Percentiles rank a stretch among this genome's conserved stretches.
Conservation (phyloP, 352 stramenopile species). For the Saprolegnia parasitica region DNA sequence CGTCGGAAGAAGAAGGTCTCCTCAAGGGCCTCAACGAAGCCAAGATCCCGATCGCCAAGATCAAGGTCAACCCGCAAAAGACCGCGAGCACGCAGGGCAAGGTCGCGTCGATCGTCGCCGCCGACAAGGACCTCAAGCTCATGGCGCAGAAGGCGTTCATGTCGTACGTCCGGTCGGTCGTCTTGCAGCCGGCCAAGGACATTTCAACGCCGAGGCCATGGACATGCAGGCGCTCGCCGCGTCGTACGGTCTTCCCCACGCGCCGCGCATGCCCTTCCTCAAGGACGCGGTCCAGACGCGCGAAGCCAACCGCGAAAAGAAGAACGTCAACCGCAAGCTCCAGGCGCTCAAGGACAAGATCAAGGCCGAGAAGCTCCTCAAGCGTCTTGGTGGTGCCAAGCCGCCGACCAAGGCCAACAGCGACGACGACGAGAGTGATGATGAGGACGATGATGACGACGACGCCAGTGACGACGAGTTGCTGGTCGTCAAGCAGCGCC, state of each 20-base stretch:
- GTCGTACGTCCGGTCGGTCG: conserved; percentile 96
- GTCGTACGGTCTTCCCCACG: conserved; percentile 91
- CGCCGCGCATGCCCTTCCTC: conserved; percentile 91
- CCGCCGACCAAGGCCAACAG: conserved; percentile 33
- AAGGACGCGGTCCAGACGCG: conserved; percentile 72
- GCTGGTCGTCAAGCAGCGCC: conserved; percentile 89
- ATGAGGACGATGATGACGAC: conserved; percentile 36
- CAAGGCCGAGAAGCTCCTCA: conserved; percentile 93
- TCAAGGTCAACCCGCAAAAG: conserved; percentile 96
- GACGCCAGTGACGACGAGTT: conserved; percentile 86
- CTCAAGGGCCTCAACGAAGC: conserved; percentile 75
- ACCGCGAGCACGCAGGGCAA: conserved; percentile 90
- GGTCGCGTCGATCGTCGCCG: conserved; percentile 87
- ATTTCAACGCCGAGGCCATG: conserved; percentile 92
- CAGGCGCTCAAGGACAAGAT: conserved; percentile 98
- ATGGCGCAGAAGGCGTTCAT: conserved; percentile 98
- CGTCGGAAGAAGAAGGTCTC: conserved; percentile 89
- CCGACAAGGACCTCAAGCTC: conserved; percentile 91
- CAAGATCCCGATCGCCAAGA: conserved; percentile 95
- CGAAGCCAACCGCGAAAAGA: conserved; percentile 87
- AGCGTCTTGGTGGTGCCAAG: conserved; percentile 64
- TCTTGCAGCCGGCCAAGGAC: conserved; percentile 93
- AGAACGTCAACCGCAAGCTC: conserved; percentile 97
- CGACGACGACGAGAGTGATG: conserved; percentile 7
- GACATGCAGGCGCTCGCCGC: conserved; percentile 89